Evolutionary conservation across 140 eudicot species (phyloP).

Genomic region (Oenanthe javanica): DNA sequence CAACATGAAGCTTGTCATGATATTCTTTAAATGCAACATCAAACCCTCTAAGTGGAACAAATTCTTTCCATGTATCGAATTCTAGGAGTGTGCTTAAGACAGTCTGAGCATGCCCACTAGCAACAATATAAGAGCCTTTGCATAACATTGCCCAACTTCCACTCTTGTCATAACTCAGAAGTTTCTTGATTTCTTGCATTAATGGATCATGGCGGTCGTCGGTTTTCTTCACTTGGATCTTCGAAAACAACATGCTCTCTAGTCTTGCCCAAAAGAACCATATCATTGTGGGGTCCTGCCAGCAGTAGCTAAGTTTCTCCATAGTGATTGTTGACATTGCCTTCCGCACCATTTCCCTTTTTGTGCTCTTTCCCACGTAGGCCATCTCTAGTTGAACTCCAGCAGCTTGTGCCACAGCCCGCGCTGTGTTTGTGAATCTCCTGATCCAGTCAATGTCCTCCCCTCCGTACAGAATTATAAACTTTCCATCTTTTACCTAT

Average conservation of each 20-base stretch:
- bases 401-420: constrained; percentile 40
- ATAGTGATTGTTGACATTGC: constrained; percentile 29
- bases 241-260: constrained; percentile 67
- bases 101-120: constrained; percentile 37
- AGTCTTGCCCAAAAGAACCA: constrained; percentile 74
- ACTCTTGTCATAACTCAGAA: constrained; percentile 56
- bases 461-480: constrained; percentile 62
- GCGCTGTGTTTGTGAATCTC: constrained; percentile 46
- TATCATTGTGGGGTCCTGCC: constrained; percentile 43
- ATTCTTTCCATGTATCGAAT: constrained; percentile 45
- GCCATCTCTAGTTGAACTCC: constrained; percentile 54
- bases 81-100: constrained; percentile 27
- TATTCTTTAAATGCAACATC: constrained; percentile 30
- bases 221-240: constrained; percentile 34
- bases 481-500: constrained; percentile 38
- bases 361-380: constrained; percentile 53
- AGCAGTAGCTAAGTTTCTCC: constrained; percentile 57
- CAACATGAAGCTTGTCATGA: constrained; percentile 38
- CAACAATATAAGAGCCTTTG: constrained; percentile 39
- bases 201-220: constrained; percentile 41
- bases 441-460: constrained; percentile 68
- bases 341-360: constrained; percentile 39
- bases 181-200: constrained; percentile 54
- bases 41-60: constrained; percentile 32
- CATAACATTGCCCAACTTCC: constrained; percentile 47